Conservation (phyloP, 768 basidiomycete species). For the Lactarius indigo region DNA sequence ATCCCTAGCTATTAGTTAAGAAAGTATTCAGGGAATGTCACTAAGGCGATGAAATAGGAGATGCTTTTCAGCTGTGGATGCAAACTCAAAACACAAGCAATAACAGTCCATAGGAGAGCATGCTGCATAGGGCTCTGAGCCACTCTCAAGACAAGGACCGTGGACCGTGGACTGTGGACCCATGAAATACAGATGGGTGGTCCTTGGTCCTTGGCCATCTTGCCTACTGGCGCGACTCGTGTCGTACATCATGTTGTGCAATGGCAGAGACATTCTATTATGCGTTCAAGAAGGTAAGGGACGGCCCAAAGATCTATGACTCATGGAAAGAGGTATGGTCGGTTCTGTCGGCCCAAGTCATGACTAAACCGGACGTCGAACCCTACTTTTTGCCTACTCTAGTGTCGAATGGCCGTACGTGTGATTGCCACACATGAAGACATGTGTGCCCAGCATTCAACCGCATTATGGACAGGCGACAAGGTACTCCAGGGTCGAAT, state of each 20-base stretch:
- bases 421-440: neutral
- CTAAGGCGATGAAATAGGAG: too few relatives aligned
- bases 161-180: too few relatives aligned
- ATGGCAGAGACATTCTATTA: constrained; percentile 51
- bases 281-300: constrained; percentile 55
- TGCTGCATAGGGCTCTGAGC: too few relatives aligned
- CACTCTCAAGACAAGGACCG: too few relatives aligned
- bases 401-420: neutral
- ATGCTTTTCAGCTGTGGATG: too few relatives aligned
- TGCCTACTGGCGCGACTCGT: neutral
- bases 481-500: constrained; percentile 48
- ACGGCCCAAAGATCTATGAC: constrained; percentile 55
- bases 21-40: too few relatives aligned
- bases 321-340: constrained; percentile 56
- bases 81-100: too few relatives aligned
- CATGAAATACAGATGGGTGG: too few relatives aligned
- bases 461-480: constrained; percentile 39
- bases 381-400: neutral
- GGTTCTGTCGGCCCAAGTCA: neutral
- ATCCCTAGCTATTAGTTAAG: too few relatives aligned
- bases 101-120: too few relatives aligned
- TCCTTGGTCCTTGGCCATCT: too few relatives aligned
- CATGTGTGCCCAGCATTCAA: neutral
- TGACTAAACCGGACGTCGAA: neutral
- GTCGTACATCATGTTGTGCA: neutral